phyloP scores from a whole-genome alignment of 805 yeast genomes.

The Ogataea nakhonphanomensis region DNA sequence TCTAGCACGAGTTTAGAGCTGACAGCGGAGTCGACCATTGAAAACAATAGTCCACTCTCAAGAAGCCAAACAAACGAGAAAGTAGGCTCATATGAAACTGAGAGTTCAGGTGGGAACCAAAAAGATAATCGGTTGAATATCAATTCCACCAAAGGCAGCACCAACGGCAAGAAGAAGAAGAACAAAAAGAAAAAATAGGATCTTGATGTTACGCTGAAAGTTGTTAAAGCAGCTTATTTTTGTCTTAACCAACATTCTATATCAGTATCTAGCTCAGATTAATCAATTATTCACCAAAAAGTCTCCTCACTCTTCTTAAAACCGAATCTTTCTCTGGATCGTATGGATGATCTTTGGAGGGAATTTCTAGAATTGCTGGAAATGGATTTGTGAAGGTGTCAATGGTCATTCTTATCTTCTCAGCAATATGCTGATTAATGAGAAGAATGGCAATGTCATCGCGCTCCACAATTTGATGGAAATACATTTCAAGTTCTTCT shows the following conservation, averaged over 20 bases:
- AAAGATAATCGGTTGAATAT: too few relatives aligned
- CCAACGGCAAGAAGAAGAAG: conserved; percentile 14
- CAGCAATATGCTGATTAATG: conserved; percentile 94
- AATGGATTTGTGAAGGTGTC: conserved; percentile 87
- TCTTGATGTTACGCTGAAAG: too few relatives aligned
- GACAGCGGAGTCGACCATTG: too few relatives aligned
- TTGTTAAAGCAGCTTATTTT: too few relatives aligned
- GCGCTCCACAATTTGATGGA: conserved; percentile 72
- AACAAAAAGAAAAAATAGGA: conserved; percentile 32
- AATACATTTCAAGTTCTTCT: conserved; percentile 72
- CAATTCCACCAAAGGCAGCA: background rate
- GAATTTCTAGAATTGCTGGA: conserved; percentile 95
- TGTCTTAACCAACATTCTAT: conserved; percentile 4
- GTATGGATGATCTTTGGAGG: conserved; percentile 97
- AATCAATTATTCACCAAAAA: conserved; percentile 77
- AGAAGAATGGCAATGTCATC: conserved; percentile 90
- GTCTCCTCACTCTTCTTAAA: conserved; percentile 86
- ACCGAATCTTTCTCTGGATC: conserved; percentile 98
- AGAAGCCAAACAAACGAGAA: background rate
- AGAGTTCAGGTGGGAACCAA: background rate
- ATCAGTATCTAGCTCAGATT: background rate
- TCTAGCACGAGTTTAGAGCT: too few relatives aligned
- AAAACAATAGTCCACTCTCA: background rate
- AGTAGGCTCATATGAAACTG: background rate
- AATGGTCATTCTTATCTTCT: conserved; percentile 74